Percentiles rank a stretch among this genome's conserved stretches.
Evolutionary conservation across 345 rosid genomes (phyloP).

Genomic region (Moringa oleifera): DNA sequence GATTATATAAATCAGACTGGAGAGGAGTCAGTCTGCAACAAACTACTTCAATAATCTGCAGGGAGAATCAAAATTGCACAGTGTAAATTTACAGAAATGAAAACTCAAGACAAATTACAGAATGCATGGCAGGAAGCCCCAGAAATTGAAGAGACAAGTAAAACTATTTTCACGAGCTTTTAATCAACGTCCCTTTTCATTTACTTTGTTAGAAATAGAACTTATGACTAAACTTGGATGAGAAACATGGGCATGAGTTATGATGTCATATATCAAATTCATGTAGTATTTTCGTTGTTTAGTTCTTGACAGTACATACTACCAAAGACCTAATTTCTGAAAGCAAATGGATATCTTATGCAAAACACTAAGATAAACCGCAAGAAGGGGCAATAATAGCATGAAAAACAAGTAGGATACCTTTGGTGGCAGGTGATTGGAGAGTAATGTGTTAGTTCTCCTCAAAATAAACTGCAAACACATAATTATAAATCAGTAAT

Average conservation of each 20-base stretch:
- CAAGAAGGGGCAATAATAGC: not conserved
- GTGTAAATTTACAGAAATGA: too few species aligned
- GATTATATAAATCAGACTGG: constrained; percentile 78
- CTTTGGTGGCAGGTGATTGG: constrained; percentile 99
- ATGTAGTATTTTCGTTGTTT: too few species aligned
- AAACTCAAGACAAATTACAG: not conserved
- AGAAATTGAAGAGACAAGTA: not conserved
- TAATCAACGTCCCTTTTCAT: not conserved
- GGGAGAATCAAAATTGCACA: not conserved
- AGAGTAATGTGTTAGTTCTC: constrained; percentile 86
- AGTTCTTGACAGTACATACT: too few species aligned
- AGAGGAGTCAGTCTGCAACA: constrained; percentile 97
- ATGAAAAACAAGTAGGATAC: constrained; percentile 25
- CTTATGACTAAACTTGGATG: too few species aligned
- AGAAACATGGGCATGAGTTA: too few species aligned
- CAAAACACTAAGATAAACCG: too few species aligned
- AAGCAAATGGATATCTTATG: too few species aligned
- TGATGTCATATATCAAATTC: too few species aligned
- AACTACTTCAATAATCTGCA: constrained; percentile 95
- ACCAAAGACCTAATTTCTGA: too few species aligned
- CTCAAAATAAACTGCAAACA: constrained; percentile 88
- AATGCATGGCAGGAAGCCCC: not conserved
- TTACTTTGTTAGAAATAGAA: not conserved
- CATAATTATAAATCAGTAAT: constrained; percentile 4
- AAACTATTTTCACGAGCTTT: not conserved